Base-by-base conservation (phyloP, 1,139 yeast species). In the Kodamaea sp. region DNA sequence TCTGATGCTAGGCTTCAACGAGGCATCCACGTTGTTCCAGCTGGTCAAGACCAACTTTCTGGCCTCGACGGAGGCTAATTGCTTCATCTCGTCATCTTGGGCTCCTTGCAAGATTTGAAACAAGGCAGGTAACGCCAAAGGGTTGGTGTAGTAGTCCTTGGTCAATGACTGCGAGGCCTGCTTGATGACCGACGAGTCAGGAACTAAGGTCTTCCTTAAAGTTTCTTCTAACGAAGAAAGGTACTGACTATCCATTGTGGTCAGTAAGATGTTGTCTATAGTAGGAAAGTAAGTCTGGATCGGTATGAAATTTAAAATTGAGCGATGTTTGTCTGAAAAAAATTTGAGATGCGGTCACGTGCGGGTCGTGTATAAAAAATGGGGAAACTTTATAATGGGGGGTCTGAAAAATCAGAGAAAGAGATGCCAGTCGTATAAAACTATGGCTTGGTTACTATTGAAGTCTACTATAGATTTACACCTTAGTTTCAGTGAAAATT, bases 1-100 rank as follows among this genome's bases (percentile, higher is more conserved):
- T 57, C 86, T 82, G 56, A 92, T 81, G 38, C 72, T 70, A 28
- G 73, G 67, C 61, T 80, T 80, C 39, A 77, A 55, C 7, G 70
- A 50, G 16, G 63, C 76, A 49, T 81, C 83, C 32, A 78, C 57
- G 20, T 58, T 47, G 25, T 70, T 78, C 98, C 98, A 92, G 55
- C 80, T 80, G 46, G 74, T 70, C 34, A 74, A 55, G 32, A 88
- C 80, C 55, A 85, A 76, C 63, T 94, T 92, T 66, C 96, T 80
- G 28, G 90, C 90, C 65, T 92, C 98, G 41, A 92, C 96, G 43
- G 97, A 95, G 12, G 97, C 95, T 46, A 92, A 73, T 63, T 89
- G 96, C 57, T 76, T 78, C 48, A 85, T 60, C 50, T 80, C 79
- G 41, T 73, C 78, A 47, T 78, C 79, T 26, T 70, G 66, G 45